Conservation (phyloP, 1,139 yeast species). For the Geotrichum histeridarum region DNA sequence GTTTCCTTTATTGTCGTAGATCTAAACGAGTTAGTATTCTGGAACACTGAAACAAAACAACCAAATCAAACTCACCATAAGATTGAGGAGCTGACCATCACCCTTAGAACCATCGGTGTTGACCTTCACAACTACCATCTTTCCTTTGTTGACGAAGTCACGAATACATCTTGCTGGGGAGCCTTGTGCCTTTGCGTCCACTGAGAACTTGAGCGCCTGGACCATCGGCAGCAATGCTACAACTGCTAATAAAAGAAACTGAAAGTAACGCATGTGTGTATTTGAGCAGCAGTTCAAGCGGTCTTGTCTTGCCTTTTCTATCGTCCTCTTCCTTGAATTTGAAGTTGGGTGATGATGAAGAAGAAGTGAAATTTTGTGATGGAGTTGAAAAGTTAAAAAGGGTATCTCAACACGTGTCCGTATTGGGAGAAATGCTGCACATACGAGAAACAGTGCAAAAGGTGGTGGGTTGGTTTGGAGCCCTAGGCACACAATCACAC, state of each 20-base stretch:
- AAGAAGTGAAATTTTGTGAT: not conserved
- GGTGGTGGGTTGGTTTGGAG: too few species aligned
- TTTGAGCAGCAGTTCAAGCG: not conserved
- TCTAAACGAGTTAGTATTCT: constrained; percentile 19
- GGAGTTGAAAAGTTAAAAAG: too few species aligned
- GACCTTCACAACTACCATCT: constrained; percentile 77
- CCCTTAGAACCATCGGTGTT: constrained; percentile 67
- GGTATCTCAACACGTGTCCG: not conserved
- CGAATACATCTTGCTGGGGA: constrained; percentile 65
- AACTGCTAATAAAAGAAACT: not conserved
- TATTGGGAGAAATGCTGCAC: not conserved
- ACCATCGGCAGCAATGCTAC: constrained; percentile 25
- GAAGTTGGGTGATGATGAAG: not conserved
- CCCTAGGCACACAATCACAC: too few species aligned
- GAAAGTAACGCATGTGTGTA: not conserved
- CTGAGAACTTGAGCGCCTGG: constrained; percentile 35
- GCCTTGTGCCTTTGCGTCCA: constrained; percentile 34
- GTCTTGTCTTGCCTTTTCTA: too few species aligned
- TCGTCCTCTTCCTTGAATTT: too few species aligned
- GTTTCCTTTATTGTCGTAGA: constrained; percentile 39
- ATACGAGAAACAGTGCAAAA: not conserved
- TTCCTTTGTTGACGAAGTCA: constrained; percentile 80
- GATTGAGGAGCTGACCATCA: constrained; percentile 76
- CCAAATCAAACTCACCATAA: constrained; percentile 33
- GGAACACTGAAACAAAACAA: not conserved